Percentiles rank a stretch among this genome's conserved stretches.
These are phyloP conservation scores for Saturnispora quitensis DNA, from an alignment of 805 yeast genomes.

Conservation along the genomic window DNA sequence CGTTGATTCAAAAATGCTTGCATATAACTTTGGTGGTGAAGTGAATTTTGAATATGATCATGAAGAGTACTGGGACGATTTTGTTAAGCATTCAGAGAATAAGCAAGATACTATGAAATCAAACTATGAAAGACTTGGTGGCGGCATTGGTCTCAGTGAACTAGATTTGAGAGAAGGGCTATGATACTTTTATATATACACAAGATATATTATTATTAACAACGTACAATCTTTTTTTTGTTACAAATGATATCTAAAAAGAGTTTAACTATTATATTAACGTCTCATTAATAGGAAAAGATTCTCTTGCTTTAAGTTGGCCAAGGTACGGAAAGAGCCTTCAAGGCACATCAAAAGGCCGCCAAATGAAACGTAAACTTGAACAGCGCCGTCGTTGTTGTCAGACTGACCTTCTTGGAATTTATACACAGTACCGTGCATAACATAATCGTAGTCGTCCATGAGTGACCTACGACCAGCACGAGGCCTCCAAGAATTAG, in stretches of 20 bases:
- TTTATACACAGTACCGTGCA: constrained; percentile 96
- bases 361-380: constrained; percentile 92
- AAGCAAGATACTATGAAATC: constrained; percentile 52
- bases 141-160: constrained; percentile 72
- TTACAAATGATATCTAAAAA: neutral
- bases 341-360: constrained; percentile 90
- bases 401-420: constrained; percentile 75
- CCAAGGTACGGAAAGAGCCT: constrained; percentile 86
- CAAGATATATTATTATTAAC: neutral
- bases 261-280: constrained; percentile 12
- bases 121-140: constrained; percentile 67
- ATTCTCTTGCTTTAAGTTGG: constrained; percentile 86
- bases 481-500: constrained; percentile 63
- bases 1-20: constrained; percentile 75
- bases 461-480: constrained; percentile 79
- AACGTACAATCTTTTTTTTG: neutral
- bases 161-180: constrained; percentile 53
- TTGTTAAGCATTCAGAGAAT: constrained; percentile 48
- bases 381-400: constrained; percentile 34
- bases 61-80: constrained; percentile 68
- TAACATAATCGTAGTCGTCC: constrained; percentile 95
- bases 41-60: constrained; percentile 81
- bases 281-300: constrained; percentile 83
- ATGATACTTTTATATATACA: neutral
- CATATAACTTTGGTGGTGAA: constrained; percentile 73